Conservation (phyloP, 768 basidiomycete species). For the Boletus coccyginus region DNA sequence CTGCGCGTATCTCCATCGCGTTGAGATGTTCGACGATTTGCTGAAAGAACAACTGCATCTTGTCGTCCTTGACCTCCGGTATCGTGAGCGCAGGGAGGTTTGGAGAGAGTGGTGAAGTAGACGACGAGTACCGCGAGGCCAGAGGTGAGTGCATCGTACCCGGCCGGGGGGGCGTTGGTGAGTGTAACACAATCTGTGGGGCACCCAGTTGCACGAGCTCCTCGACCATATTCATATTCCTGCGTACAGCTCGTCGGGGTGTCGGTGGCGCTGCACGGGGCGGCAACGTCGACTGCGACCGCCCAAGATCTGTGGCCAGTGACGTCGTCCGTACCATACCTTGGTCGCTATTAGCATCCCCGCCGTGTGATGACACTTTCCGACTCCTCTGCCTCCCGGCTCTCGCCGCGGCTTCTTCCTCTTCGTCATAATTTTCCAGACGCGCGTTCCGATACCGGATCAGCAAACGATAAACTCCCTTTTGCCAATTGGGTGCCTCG, state of each 20-base stretch:
- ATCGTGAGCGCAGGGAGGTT: slow-evolving; percentile 49
- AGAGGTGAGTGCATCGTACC: slow-evolving; percentile 19
- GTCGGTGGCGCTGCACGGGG: slow-evolving; percentile 59
- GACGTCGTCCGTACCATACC: slow-evolving; percentile 23
- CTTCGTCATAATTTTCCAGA: slow-evolving; percentile 72
- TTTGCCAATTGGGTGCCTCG: slow-evolving; percentile 83
- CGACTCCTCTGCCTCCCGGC: slow-evolving; percentile 33
- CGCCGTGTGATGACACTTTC: slow-evolving; percentile 29
- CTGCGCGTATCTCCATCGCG: slow-evolving; percentile 59
- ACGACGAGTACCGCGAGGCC: slow-evolving; percentile 25
- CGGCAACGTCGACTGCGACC: slow-evolving; percentile 42
- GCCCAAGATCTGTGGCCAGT: slow-evolving; percentile 23
- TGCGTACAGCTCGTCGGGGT: slow-evolving; percentile 52
- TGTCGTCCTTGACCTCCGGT: slow-evolving; percentile 72
- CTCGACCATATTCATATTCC: slow-evolving; percentile 18
- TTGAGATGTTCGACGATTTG: slow-evolving; percentile 82
- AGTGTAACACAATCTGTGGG: slow-evolving; percentile 27
- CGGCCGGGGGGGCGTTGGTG: slow-evolving; percentile 25
- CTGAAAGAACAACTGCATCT: slow-evolving; percentile 80
- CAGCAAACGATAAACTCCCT: slow-evolving; percentile 92
- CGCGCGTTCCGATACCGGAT: slow-evolving; percentile 76
- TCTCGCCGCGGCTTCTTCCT: slow-evolving; percentile 47
- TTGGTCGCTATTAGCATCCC: slow-evolving; percentile 23
- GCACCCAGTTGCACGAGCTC: slow-evolving; percentile 12
- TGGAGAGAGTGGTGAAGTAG: slow-evolving; percentile 34